Conservation (phyloP, 805 yeast species). For the Starmerella potacharoeniae region DNA sequence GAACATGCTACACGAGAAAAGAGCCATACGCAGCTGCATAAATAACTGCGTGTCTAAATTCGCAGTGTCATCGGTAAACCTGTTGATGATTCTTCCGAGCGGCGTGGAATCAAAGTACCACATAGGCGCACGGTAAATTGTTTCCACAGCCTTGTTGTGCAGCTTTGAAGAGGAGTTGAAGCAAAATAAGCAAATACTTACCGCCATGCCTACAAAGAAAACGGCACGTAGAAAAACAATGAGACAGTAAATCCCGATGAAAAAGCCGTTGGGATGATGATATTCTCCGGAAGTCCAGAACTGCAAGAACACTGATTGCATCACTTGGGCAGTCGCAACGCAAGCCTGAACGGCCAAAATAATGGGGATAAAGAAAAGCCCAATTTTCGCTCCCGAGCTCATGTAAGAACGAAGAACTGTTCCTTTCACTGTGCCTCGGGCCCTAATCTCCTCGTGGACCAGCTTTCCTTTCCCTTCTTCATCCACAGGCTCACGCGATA, state of each 20-base stretch:
- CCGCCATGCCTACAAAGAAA: constrained; percentile 26
- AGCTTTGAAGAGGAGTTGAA: constrained; percentile 43
- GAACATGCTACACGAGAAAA: constrained; percentile 43
- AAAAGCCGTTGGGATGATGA: constrained; percentile 39
- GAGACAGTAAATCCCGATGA: constrained; percentile 54
- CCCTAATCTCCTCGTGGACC: constrained; percentile 28
- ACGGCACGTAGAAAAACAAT: constrained; percentile 44
- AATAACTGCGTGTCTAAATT: constrained; percentile 67
- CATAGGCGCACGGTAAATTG: constrained; percentile 68
- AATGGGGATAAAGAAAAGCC: constrained; percentile 24
- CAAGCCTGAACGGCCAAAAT: constrained; percentile 25
- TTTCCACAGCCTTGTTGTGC: constrained; percentile 49
- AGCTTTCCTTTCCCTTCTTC: constrained; percentile 19
- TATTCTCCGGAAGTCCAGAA: constrained; percentile 64
- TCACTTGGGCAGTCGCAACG: constrained; percentile 38
- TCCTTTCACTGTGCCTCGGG: constrained; percentile 24
- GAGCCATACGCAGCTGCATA: constrained; percentile 53
- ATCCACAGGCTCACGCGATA: constrained; percentile 10
- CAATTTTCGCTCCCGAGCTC: constrained; percentile 31
- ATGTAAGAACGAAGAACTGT: constrained; percentile 45
- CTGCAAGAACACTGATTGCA: constrained; percentile 40
- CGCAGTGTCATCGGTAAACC: constrained; percentile 83
- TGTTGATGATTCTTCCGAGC: constrained; percentile 70
- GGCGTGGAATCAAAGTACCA: constrained; percentile 76
- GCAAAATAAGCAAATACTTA: constrained; percentile 34